Base-by-base conservation (phyloP, 176 grass and related monocot species). In the Rhynchospora tenuis region DNA sequence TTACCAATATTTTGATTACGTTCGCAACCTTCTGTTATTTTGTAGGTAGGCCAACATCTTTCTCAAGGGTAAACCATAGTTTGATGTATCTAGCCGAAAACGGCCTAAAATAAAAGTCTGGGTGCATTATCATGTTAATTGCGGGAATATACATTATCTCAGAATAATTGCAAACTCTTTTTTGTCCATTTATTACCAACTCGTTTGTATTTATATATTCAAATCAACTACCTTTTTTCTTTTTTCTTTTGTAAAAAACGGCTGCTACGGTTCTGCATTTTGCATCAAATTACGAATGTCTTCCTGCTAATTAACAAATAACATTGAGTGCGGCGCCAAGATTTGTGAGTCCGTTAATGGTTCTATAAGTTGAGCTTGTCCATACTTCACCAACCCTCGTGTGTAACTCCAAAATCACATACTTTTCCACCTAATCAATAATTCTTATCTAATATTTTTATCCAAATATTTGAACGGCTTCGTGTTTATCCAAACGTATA, bases 331-430 rank as follows among this genome's bases (percentile, higher is more conserved):
- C 28, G 27, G 29, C 13, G 28, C 31, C 64, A 42, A 14, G 64
- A 33, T 67, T 67, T 42, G 64, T 17, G 13, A 43, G 65, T 69
- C 15, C 38, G 10, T 6, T 54, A 43, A 23, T 26, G 23, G 48
- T 76, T 76, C 72, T 9, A 14, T 2, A 54, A 51, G 0, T 7
- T 55, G 33, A 29, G n/a, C 59, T 79, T 79, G 75, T 79, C 75
- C 24, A 79, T 58, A 59, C 44, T 79, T 31, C 75, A 79, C 75
- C 75, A 79, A 79, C 48, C 44, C 17, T 27, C 33, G 5, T 57
- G 13, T 59, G 19, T 59, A 79, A 57, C 24, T 79, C 48, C 50
- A 79, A 79, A 79, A 59, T 17, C 13, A 79, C 23, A 57, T 56
- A 59, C 51, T 8, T 33, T 79, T 79, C 64, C 17, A 67, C 64